A percentile compares a stretch with the other conserved stretches of the same genome.
Evolutionary conservation across 2,329 filamentous ascomycete species (phyloP).

Genomic region (Beauveria scarabaeidicola): DNA sequence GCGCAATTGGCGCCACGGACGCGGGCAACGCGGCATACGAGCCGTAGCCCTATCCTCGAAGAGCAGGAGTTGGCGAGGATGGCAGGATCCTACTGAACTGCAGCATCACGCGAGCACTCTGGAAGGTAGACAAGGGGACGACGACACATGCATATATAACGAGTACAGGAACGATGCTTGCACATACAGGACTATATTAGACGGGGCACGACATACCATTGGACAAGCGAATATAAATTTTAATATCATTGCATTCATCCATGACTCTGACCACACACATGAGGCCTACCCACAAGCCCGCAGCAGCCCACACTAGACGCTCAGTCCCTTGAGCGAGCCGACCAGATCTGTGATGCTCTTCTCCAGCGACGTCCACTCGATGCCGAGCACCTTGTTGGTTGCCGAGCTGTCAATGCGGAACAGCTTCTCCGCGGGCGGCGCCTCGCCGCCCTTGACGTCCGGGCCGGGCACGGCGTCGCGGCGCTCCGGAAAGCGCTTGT

Average conservation of each 20-base stretch:
- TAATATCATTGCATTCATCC: background rate
- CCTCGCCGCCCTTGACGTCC: slow-evolving; percentile 35
- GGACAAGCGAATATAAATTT: background rate
- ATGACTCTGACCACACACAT: background rate
- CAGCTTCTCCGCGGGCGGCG: slow-evolving; percentile 30
- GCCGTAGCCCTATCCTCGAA: slow-evolving; percentile 18
- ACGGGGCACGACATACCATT: background rate
- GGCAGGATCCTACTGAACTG: slow-evolving; percentile 19
- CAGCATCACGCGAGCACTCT: background rate
- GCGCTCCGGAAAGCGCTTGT: slow-evolving; percentile 42
- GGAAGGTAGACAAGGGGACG: background rate
- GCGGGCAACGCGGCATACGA: slow-evolving; percentile 7
- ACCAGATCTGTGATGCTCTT: slow-evolving; percentile 55
- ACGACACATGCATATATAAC: background rate
- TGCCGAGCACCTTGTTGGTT: slow-evolving; percentile 50
- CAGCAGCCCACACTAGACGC: slow-evolving; percentile 14
- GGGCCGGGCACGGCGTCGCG: slow-evolving; percentile 37
- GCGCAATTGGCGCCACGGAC: background rate
- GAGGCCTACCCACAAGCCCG: no score
- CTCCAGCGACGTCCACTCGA: slow-evolving; percentile 55
- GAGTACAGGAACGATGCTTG: background rate
- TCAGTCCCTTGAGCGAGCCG: slow-evolving; percentile 48
- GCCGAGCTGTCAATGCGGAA: slow-evolving; percentile 51
- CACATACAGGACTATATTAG: slow-evolving; percentile 4
- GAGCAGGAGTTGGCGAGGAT: slow-evolving; percentile 18